A percentile compares a stretch with the other conserved stretches of the same genome.
phyloP scores from a whole-genome alignment of 2,329 filamentous ascomycete genomes.

The Bipolaris oryzae region DNA sequence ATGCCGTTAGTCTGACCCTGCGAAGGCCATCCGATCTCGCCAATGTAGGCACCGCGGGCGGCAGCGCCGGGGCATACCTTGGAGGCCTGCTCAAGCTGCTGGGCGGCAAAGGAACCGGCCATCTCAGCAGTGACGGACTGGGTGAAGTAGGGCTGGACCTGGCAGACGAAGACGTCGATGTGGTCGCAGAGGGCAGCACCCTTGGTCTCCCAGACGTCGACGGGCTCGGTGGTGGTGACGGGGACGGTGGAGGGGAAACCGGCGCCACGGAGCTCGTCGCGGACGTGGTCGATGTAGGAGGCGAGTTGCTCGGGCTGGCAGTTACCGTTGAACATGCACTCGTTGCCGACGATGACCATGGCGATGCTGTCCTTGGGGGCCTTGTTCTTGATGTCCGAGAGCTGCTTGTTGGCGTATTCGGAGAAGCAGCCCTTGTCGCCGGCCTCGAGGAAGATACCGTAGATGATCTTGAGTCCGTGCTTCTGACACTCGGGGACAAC shows the following conservation, averaged over 20 bases:
- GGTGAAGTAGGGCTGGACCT: constrained; percentile 97
- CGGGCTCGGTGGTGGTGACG: constrained; percentile 83
- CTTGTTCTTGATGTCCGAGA: constrained; percentile 69
- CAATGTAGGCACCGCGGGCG: constrained; percentile 72
- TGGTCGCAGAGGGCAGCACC: constrained; percentile 68
- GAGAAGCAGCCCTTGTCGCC: constrained; percentile 51
- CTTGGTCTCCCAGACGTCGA: constrained; percentile 74
- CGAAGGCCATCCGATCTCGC: constrained; percentile 91
- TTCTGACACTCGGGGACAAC: constrained; percentile 72
- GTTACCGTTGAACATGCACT: constrained; percentile 79
- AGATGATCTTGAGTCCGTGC: constrained; percentile 76
- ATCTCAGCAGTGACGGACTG: constrained; percentile 63
- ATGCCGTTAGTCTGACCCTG: constrained; percentile 70
- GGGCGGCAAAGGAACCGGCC: constrained; percentile 77
- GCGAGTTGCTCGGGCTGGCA: constrained; percentile 69
- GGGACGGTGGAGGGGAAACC: constrained; percentile 71
- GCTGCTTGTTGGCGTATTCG: constrained; percentile 71
- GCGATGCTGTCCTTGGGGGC: constrained; percentile 77
- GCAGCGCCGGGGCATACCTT: constrained; percentile 67
- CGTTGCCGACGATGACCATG: constrained; percentile 87
- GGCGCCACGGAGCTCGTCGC: constrained; percentile 63
- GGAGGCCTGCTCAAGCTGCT: constrained; percentile 74
- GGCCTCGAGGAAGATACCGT: constrained; percentile 83
- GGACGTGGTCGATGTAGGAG: constrained; percentile 71
- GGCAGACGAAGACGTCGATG: constrained; percentile 80